A percentile compares a stretch with the other conserved stretches of the same genome.
These are phyloP conservation scores for Fibroporia radiculosa DNA, from an alignment of 768 basidiomycete species.

Conservation along the genomic window DNA sequence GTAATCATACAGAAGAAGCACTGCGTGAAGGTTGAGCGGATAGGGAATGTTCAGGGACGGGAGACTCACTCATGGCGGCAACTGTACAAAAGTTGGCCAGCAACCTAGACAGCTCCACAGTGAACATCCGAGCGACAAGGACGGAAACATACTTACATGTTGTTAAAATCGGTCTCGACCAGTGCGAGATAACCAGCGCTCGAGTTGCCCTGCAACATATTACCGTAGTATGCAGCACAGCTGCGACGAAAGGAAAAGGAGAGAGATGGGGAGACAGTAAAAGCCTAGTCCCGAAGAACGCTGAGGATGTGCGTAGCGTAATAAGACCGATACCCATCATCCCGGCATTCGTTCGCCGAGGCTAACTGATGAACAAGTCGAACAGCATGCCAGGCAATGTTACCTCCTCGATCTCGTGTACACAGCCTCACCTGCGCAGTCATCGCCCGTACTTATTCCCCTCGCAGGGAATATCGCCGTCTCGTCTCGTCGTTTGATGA, in stretches of 20 bases:
- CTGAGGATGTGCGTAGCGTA: no score
- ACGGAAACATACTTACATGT: neutral
- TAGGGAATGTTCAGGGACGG: neutral
- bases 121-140: neutral
- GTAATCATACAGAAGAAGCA: conserved; percentile 8
- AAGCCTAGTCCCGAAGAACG: no score
- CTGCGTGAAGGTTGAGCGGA: neutral
- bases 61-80: conserved; percentile 4
- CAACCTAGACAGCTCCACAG: neutral
- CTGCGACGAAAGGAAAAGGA: neutral
- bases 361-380: no score
- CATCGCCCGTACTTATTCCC: no score
- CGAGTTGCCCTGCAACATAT: conserved; percentile 3
- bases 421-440: no score
- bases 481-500: no score
- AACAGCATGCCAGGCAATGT: no score
- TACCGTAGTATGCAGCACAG: conserved; percentile 3
- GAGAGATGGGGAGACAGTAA: no score
- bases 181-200: neutral
- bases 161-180: neutral
- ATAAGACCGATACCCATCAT: no score
- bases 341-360: no score
- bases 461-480: no score
- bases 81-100: conserved; percentile 5
- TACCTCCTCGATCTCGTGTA: no score